Conservation (phyloP, 1,139 yeast species). For the Geotrichum histeridarum region DNA sequence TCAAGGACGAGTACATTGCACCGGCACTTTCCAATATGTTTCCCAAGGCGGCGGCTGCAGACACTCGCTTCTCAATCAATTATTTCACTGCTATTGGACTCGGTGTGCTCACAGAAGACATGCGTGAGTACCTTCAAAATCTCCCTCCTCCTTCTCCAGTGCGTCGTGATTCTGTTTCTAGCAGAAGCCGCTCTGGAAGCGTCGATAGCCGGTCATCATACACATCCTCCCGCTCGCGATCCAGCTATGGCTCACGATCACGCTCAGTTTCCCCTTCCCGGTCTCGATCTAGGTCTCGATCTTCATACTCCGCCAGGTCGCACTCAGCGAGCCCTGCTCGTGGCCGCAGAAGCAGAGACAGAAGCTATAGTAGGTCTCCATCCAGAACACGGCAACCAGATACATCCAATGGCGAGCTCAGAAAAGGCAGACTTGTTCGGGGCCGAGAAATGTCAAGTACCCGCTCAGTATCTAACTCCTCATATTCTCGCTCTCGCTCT, state of each 20-base stretch:
- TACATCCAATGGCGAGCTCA: constrained; percentile 1
- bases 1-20: constrained; percentile 46
- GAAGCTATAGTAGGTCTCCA: constrained; percentile 2
- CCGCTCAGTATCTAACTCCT: background rate
- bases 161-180: constrained; percentile 16
- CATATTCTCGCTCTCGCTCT: constrained; percentile 3
- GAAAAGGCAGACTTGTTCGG: constrained; percentile 12
- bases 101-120: constrained; percentile 74
- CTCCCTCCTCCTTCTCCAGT: constrained; percentile 33
- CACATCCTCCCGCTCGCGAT: constrained; percentile 20
- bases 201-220: constrained; percentile 16
- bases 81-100: constrained; percentile 90
- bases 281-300: constrained; percentile 17
- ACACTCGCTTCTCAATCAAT: constrained; percentile 78
- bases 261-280: constrained; percentile 21
- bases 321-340: constrained; percentile 4
- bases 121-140: constrained; percentile 55
- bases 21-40: constrained; percentile 36
- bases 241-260: constrained; percentile 4
- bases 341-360: background rate
- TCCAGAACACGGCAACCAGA: background rate
- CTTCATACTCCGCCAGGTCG: constrained; percentile 4
- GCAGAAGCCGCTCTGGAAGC: constrained; percentile 1
- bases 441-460: constrained; percentile 5
- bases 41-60: constrained; percentile 45